These are phyloP conservation scores for Raphanus hybrid DNA, from an alignment of 441 rosid genomes.

Conservation along the genomic window DNA sequence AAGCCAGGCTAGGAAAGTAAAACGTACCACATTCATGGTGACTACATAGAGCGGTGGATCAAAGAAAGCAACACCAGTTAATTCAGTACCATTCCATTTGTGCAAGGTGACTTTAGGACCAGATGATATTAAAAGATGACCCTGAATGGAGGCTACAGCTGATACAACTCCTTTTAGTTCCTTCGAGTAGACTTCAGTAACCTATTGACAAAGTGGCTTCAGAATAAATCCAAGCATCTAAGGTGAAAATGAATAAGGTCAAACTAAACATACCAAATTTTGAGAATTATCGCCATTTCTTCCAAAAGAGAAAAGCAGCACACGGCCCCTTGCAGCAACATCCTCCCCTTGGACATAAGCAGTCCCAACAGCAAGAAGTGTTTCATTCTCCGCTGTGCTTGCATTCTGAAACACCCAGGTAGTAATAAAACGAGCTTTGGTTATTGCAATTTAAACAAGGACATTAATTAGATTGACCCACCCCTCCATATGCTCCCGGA, in stretches of 20 bases:
- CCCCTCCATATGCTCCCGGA: constrained; percentile 8
- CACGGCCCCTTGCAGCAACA: constrained; percentile 98
- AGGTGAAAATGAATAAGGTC: constrained; percentile 29
- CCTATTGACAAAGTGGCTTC: constrained; percentile 49
- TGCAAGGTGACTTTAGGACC: constrained; percentile 99
- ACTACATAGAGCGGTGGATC: constrained; percentile 97
- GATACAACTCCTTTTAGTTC: constrained; percentile 99
- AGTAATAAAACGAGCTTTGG: constrained; percentile 36
- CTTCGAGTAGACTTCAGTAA: constrained; percentile 94
- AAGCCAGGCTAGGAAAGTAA: constrained; percentile 28
- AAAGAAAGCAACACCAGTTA: constrained; percentile 81
- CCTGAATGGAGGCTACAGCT: constrained; percentile 98
- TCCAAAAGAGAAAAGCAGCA: constrained; percentile 80
- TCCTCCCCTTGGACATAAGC: constrained; percentile 99
- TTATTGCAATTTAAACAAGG: constrained; percentile 21
- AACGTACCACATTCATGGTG: constrained; percentile 94
- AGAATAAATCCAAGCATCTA: constrained; percentile 16
- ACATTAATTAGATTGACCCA: constrained; percentile 15
- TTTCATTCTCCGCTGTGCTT: constrained; percentile 83
- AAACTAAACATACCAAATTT: constrained; percentile 57
- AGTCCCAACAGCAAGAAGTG: constrained; percentile 92
- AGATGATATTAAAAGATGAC: constrained; percentile 90
- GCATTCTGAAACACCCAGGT: constrained; percentile 65
- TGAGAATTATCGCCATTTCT: constrained; percentile 73
- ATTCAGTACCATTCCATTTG: constrained; percentile 91